Conservation (phyloP, 768 basidiomycete genomes). For the Tulasnella sp. region DNA sequence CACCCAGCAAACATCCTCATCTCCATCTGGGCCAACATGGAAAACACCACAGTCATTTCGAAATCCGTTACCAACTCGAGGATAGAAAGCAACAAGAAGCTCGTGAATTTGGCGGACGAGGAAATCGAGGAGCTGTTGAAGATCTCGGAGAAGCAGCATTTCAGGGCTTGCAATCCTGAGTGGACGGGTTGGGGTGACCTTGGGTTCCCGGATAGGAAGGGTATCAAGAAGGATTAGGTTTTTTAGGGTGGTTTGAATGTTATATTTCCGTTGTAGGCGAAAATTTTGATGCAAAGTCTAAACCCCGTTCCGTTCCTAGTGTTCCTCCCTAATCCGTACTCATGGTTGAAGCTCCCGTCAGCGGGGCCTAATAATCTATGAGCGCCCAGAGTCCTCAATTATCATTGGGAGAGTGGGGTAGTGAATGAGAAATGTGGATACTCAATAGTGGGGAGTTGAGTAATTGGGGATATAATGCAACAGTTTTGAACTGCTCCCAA, state of each 20-base stretch:
- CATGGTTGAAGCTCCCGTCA: too few species aligned
- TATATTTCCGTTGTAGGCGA: not conserved
- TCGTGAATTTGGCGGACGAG: slow-evolving; percentile 59
- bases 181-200: slow-evolving; percentile 64
- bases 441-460: too few species aligned
- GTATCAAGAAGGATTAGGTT: not conserved
- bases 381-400: too few species aligned
- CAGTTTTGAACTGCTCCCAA: not conserved
- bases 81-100: slow-evolving; percentile 49
- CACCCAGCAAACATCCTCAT: slow-evolving; percentile 34
- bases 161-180: slow-evolving; percentile 61
- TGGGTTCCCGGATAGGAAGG: slow-evolving; percentile 54
- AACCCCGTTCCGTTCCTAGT: too few species aligned
- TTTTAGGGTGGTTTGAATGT: not conserved
- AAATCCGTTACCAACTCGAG: slow-evolving; percentile 37
- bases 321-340: too few species aligned
- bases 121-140: slow-evolving; percentile 56
- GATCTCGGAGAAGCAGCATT: slow-evolving; percentile 59
- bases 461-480: not conserved
- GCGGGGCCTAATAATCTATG: too few species aligned
- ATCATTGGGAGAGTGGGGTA: too few species aligned
- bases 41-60: slow-evolving; percentile 34
- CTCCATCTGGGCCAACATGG: slow-evolving; percentile 23
- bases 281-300: too few species aligned
- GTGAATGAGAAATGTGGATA: too few species aligned